Conservation (phyloP, 257 asterid species). For the Vinca minor region DNA sequence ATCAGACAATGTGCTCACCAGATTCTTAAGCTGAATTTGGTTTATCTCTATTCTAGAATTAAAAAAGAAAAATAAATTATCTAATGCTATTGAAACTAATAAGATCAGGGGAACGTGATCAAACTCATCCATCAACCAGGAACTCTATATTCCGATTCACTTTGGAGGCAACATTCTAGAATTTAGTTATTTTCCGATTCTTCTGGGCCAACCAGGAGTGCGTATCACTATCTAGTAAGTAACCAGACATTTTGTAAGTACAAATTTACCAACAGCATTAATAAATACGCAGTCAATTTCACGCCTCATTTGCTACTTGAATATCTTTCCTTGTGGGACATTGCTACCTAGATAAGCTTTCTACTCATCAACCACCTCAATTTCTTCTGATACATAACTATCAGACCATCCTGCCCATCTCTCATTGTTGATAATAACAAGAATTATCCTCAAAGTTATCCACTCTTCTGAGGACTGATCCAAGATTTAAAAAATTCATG, state of each 20-base stretch:
- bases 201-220: not conserved
- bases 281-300: not conserved
- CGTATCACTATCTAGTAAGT: not conserved
- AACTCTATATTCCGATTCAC: not conserved
- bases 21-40: not conserved
- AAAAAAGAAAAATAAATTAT: not conserved
- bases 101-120: not conserved
- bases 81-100: not conserved
- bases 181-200: not conserved
- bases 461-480: not conserved
- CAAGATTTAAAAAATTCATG: not conserved
- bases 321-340: not conserved
- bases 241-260: not conserved
- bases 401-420: not conserved
- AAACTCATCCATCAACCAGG: not conserved
- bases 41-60: not conserved
- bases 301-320: not conserved
- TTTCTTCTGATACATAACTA: not conserved
- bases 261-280: not conserved
- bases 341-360: not conserved
- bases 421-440: not conserved
- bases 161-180: not conserved
- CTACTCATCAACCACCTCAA: slow-evolving; percentile 1
- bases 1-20: not conserved
- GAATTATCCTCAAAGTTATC: not conserved